Evolutionary conservation across 805 yeast genomes (phyloP), one percentile per base, ranked within the genome.

Genomic region (Candida krabiensis): DNA sequence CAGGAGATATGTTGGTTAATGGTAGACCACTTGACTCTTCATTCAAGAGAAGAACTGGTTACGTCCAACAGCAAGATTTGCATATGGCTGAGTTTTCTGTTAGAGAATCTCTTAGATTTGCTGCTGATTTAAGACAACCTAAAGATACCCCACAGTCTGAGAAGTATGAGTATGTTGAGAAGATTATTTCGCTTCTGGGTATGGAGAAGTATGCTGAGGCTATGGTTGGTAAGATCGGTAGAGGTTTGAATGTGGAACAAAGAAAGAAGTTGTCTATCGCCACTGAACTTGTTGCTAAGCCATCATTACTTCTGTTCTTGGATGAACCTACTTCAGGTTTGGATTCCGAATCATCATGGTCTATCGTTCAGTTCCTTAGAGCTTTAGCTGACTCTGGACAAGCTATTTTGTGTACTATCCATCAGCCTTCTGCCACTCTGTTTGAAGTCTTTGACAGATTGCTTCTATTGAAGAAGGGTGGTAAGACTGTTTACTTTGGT

Each of bases 311-410:
- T 42, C 52, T 71, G 25, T 76, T 78, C 53, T 63, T 78, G 48
- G 82, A 77, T 62, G 82, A 77, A 52, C 80, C 80, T 35, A 77
- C 81, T 15, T 75, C 80, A 33, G 81, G 81, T 37, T 59, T 75
- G 41, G 80, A 76, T 53, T 71, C 80, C 12, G 73, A 71, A 51
- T 73, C 81, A 27, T 78, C 82, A 9, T 70, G 79, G 77, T 69
- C 81, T 9, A 72, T 77, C 52, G 69, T 75, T 44, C 70, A 73
- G 52, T 67, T 76, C 51, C 66, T 70, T 56, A 71, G 69, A 51
- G 69, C 65, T 43, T 64, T 68, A 52, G 79, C 72, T 8, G 70
- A 68, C 43, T 66, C 75, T 40, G 78, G 78, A 28, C 78, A 73
- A 51, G 73, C 77, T 22, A 71, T 77, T 46, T 63, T 77, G 41